Base-by-base conservation (phyloP, 2,329 filamentous ascomycete species). In the Aspergillus sp. region DNA sequence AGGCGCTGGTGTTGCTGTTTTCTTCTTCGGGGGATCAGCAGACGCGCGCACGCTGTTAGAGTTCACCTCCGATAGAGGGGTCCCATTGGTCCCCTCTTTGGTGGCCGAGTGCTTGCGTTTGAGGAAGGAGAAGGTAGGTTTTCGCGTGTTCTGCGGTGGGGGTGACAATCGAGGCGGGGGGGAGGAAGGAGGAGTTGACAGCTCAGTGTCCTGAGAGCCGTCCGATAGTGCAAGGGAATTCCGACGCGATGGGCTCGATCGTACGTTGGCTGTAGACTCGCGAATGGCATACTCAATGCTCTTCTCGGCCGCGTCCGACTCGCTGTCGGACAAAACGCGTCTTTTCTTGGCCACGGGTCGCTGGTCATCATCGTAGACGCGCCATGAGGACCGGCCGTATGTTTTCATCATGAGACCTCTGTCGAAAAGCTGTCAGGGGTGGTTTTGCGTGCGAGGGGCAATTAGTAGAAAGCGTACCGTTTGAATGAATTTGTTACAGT, bases 111-210 rank as follows among this genome's bases (percentile, higher is more conserved):
- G 72, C 64, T 80, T 79, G 63, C 76, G 72, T 64, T 79, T 79
- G 57, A 83, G 70, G 57, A 81, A 78, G 1, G 79, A 74, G 60
- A 83, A 83, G 3, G 80, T 76, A 0, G 80, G 79, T 61, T 81
- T 80, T 45, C 80, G 74, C 30, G 72, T 74, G 51, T 75, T 76
- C 39, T 71, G 69, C 36, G 73, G 73, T 12, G 76, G 76, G n/a
- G 74, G 74, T 13, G 70, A 75, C 66, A 74, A 67, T 26, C 72
- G 77, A 48, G 75, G 76, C 36, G 81, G 80, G 53, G 81, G 79
- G 55, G 80, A 82, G 9, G 81, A 82, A 4, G 81, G 81, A 36
- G 81, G 80, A 42, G 79, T 82, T 38, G 78, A 77, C 36, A 77
- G 70, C 57, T 74, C 74, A 64, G 76, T 75, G 26, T 78, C 76